These are phyloP conservation scores for Trichoderma sp. DNA, from an alignment of 2,329 filamentous ascomycete species.

Conservation along the genomic window DNA sequence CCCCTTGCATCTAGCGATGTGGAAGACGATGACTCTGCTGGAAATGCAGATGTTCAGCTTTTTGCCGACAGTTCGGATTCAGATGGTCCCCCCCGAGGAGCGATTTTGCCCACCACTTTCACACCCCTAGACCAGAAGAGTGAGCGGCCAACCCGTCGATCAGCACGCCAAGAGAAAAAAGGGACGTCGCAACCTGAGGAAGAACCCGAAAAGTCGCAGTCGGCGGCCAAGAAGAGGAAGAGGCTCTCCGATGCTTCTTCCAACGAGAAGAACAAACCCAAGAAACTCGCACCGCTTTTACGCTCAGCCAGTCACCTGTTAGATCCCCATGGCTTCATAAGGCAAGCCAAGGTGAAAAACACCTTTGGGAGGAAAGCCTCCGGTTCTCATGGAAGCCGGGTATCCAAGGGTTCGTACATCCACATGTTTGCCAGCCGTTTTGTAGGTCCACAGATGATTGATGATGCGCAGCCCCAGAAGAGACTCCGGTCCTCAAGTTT, in stretches of 20 bases:
- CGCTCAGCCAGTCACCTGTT: conserved; percentile 26
- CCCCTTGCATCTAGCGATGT: conserved; percentile 30
- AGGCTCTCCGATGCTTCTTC: neutral
- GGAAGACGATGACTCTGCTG: conserved; percentile 24
- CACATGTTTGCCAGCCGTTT: neutral
- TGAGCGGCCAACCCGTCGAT: neutral
- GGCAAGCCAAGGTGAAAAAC: conserved; percentile 19
- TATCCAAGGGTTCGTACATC: conserved; percentile 5
- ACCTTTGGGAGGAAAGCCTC: conserved; percentile 28
- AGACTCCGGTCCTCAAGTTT: neutral
- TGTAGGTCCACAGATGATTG: neutral
- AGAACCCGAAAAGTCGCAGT: neutral
- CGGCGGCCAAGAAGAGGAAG: conserved; percentile 15
- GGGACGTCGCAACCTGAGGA: too few species aligned
- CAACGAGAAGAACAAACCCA: conserved; percentile 19
- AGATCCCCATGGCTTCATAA: conserved; percentile 28
- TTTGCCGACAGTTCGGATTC: conserved; percentile 28
- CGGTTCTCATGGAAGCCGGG: conserved; percentile 24
- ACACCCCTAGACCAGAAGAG: neutral
- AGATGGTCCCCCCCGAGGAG: conserved; percentile 26
- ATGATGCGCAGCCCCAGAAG: neutral
- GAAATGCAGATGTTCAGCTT: conserved; percentile 17
- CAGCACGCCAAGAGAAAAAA: neutral
- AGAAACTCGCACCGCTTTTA: neutral
- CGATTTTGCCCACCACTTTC: conserved; percentile 38